Evolutionary conservation across 176 grass and related monocot genomes (phyloP), one percentile per base, ranked within the genome.

Genomic region (Oryza rufipogon): DNA sequence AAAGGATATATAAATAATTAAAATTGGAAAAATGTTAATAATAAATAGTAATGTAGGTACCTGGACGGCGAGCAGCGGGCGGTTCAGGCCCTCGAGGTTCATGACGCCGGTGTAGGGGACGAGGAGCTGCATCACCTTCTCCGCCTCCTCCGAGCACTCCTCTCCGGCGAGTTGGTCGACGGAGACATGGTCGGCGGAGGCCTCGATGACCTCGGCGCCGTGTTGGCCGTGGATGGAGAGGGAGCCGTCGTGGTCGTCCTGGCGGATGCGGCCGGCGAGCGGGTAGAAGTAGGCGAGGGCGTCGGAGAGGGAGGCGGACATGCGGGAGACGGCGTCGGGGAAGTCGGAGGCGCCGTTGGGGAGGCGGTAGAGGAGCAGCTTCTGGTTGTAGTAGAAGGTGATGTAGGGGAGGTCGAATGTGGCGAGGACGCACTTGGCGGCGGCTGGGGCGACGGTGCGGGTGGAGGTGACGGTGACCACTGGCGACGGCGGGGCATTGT

Each of bases 361-460:
- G 44, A 85, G 33, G 82, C 92, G 91, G 89, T 99, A 99, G 12
- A 99, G 85, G 22, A 99, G 80, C 12, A 99, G 88, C 85, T 99
- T 99, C 80, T 99, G 96, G 91, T 99, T 99, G 83, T 99, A 99
- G 86, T 99, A 99, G 93, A 99, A 99, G 41, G 96, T 99, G 72
- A 99, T 94, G 91, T 99, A 99, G 22, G 96, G 96, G 3, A 96
- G 86, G 78, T 99, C 96, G 74, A 99, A 99, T 41, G 96, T 99
- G 74, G 87, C 87, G 6, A 99, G 84, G 3, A 78, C 73, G 64
- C 87, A 90, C 6, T 73, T 86, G 68, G 75, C 86, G 78, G 87
- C 92, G 34, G 73, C 56, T 0, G 96, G 91, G 2, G 90, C 38
- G 9, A 96, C 89, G 1, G 45, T 89, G 78, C 70, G 64, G 3